A percentile compares a stretch with the other conserved stretches of the same genome.
Conservation (phyloP, 305 asterid genomes). For the Coffea humblotiana region DNA sequence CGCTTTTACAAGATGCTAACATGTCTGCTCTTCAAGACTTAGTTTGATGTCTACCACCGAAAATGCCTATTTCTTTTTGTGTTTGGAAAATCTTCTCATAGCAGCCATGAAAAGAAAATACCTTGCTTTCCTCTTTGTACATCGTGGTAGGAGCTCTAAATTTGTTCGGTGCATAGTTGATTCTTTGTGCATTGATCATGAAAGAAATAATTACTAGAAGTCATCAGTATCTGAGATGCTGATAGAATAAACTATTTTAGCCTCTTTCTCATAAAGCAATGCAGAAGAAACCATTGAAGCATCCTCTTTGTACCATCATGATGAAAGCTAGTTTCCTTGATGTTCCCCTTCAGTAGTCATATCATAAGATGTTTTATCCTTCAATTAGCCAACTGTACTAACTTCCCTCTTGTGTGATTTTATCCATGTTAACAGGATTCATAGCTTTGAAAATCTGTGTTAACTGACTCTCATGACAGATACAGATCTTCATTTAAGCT, state of each 20-base stretch:
- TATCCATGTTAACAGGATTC: neutral
- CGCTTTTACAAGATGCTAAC: neutral
- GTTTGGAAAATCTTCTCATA: conserved; percentile 2
- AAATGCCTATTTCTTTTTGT: neutral
- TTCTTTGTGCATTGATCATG: neutral
- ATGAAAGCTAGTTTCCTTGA: neutral
- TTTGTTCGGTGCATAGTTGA: neutral
- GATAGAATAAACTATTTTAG: neutral
- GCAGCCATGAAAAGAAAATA: neutral
- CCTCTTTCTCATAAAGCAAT: neutral
- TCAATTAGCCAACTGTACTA: neutral
- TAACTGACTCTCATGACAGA: neutral
- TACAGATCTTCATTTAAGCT: neutral
- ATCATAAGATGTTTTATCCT: neutral
- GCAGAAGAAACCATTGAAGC: neutral
- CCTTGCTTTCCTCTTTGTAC: neutral
- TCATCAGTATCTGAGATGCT: neutral
- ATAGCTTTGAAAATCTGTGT: neutral
- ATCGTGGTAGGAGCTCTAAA: neutral
- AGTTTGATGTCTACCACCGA: neutral
- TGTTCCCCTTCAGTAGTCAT: neutral
- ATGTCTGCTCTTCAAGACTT: neutral
- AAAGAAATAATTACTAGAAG: neutral
- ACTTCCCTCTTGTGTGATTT: neutral
- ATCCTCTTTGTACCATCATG: neutral